Conservation (phyloP, 2,329 filamentous ascomycete species). For the Teratosphaeria zuluensis region DNA sequence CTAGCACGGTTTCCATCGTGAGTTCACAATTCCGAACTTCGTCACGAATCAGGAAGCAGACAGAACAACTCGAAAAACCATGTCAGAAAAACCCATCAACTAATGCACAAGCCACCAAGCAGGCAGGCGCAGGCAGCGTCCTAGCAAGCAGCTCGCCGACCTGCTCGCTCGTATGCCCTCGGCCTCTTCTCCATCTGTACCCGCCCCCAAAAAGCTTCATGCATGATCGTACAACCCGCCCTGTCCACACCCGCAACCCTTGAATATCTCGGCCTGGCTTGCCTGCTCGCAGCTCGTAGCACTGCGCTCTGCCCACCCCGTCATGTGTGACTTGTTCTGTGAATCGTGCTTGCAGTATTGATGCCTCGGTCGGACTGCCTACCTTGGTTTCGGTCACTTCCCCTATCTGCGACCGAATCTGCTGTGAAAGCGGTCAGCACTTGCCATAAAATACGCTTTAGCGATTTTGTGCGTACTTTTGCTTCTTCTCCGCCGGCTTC, state of each 20-base stretch:
- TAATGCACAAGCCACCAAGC: background rate
- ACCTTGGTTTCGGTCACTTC: background rate
- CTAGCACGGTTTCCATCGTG: no score
- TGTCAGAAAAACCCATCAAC: background rate
- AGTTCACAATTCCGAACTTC: no score
- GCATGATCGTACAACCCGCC: constrained; percentile 4
- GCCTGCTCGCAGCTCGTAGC: background rate
- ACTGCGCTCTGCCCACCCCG: background rate
- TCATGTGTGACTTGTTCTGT: background rate
- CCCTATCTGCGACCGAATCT: constrained; percentile 90
- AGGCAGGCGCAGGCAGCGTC: background rate
- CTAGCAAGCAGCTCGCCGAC: background rate
- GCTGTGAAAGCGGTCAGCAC: constrained; percentile 41
- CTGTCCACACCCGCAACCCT: background rate
- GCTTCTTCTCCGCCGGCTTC: constrained; percentile 99
- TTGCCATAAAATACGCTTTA: constrained; percentile 16
- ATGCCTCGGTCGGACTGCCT: background rate
- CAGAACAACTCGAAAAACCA: background rate
- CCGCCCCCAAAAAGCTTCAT: background rate
- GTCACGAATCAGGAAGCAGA: background rate
- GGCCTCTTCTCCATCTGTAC: background rate
- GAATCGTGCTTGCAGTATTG: background rate
- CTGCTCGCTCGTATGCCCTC: background rate
- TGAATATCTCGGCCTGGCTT: background rate
- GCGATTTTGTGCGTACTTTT: constrained; percentile 76